Evolutionary conservation across 306 rosid genomes (phyloP).

Genomic region (Citrullus mucosospermus): DNA sequence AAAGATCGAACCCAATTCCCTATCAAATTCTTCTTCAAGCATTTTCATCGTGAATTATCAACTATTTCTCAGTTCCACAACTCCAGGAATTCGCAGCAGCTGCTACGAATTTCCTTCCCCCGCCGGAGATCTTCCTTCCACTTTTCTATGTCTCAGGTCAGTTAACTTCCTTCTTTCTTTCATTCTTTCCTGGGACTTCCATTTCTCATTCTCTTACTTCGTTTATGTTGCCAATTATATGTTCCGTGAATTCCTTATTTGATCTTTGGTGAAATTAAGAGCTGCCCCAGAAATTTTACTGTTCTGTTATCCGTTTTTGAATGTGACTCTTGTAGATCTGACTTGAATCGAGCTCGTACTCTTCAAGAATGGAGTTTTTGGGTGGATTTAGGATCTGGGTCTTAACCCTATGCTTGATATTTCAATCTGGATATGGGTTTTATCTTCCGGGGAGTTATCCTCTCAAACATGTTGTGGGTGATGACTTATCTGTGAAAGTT

Average conservation of each 20-base stretch:
- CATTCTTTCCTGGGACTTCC: conserved; percentile 1
- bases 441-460: conserved; percentile 94
- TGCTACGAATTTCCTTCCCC: not conserved
- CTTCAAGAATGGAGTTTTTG: conserved; percentile 39
- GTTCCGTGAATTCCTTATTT: conserved; percentile 4
- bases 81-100: conserved; percentile 6
- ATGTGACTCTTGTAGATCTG: conserved; percentile 66
- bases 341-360: conserved; percentile 10
- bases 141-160: conserved; percentile 24
- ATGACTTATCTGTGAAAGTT: conserved; percentile 56
- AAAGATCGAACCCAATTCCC: not conserved
- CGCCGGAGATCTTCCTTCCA: conserved; percentile 9
- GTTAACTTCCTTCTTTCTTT: not conserved
- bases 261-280: conserved; percentile 4
- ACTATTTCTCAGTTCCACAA: conserved; percentile 13
- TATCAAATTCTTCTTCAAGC: not conserved
- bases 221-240: not conserved
- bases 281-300: not conserved
- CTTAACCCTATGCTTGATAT: conserved; percentile 34
- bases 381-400: conserved; percentile 37
- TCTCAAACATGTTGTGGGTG: conserved; percentile 48
- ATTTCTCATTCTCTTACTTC: not conserved
- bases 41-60: not conserved
- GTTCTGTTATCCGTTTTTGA: conserved; percentile 8
- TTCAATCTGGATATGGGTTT: conserved; percentile 50